Evolutionary conservation across 805 yeast genomes (phyloP), one percentile per base, ranked within the genome.

Genomic region (Priceomyces carsonii): DNA sequence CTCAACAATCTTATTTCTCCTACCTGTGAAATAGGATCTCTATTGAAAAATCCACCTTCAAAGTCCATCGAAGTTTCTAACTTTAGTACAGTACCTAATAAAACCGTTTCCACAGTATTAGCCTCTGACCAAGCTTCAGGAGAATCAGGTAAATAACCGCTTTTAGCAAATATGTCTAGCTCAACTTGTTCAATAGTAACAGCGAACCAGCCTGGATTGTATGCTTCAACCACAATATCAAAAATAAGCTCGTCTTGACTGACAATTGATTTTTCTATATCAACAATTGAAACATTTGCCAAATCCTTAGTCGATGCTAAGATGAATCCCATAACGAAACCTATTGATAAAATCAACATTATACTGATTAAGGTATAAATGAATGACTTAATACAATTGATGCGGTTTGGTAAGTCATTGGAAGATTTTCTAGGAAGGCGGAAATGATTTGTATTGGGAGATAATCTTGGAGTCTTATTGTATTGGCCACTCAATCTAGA

Each of bases 281-380:
- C 63, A 2, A 66, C 56, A 7, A 90, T 75, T 14, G 74, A 62
- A 13, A 88, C 82, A 41, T 76, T 73, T 34, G 82, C 79, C 36
- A 91, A 64, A 38, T 91, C 96, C 47, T 87, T 88, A 13, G 88
- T 82, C 1, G 95, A 81, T 0, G 96, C 96, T 26, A 90, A 63
- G 2, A 89, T 63, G 52, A 90, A 86, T 0, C 98, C 98, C 50
- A 82, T 69, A 4, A 85, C 66, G 51, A 91, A 88, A 1, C 96
- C 96, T 19, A 84, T 56, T 1, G 80, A 65, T 8, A 86, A 58
- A n/a, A 87, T 66, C 9, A 73, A 55, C 10, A 77, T 45, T 2
- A 77, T 69, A 23, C 73, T 50, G 26, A 69, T 45, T 21, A 73
- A 42, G 0, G 80, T 71, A 43, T 74, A 75, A 33, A 66, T 50